Percentiles rank a stretch among this genome's conserved stretches.
Conservation (phyloP, 495 filamentous ascomycete genomes). For the Margaritispora aquatica region DNA sequence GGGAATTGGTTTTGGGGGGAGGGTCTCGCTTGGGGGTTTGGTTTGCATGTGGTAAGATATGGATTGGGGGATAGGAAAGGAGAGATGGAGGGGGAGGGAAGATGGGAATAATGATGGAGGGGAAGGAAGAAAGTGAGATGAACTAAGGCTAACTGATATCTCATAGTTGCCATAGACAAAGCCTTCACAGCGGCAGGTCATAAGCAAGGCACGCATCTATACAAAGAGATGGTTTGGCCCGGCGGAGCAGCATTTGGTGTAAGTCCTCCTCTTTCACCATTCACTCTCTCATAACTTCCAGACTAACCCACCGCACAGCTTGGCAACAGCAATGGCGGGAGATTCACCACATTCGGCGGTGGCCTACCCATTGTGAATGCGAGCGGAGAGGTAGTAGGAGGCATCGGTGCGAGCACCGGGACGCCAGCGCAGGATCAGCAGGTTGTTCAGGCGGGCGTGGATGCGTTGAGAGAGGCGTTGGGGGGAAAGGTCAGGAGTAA, state of each 20-base stretch:
- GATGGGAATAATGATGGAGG: no score
- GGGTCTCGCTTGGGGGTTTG: no score
- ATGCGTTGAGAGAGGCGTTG: slow-evolving; percentile 21
- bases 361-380: slow-evolving; percentile 22
- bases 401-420: slow-evolving; percentile 21
- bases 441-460: slow-evolving; percentile 22
- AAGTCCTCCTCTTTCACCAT: no score
- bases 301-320: background rate
- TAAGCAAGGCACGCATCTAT: slow-evolving; percentile 19
- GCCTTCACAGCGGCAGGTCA: slow-evolving; percentile 27
- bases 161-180: slow-evolving; percentile 21
- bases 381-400: slow-evolving; percentile 22
- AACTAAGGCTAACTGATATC: background rate
- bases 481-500: slow-evolving; percentile 9
- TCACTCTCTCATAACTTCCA: no score
- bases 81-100: no score
- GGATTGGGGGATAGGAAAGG: no score
- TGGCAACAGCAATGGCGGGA: slow-evolving; percentile 22
- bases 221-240: slow-evolving; percentile 26
- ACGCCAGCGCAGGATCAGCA: slow-evolving; percentile 24
- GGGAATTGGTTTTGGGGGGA: no score
- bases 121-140: no score
- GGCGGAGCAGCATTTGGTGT: slow-evolving; percentile 19
- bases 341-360: slow-evolving; percentile 24
- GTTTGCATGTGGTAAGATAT: background rate